Base-by-base conservation (phyloP, 176 grass and related monocot genomes). In the Cenchrus fungigraminus region DNA sequence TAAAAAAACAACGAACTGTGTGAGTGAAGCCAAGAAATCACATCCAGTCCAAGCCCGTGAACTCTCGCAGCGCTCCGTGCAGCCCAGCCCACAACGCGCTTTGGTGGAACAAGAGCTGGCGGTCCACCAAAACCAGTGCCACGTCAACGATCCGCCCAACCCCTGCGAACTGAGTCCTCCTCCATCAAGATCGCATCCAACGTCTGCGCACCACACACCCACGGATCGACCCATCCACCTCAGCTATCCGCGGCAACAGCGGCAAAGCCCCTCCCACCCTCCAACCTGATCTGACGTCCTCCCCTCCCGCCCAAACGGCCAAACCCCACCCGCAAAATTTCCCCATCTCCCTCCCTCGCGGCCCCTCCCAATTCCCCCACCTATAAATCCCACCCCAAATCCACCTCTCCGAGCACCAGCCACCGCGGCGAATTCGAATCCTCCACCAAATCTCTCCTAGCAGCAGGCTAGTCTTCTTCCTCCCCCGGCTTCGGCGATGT, bases 401-500 rank as follows among this genome's bases (percentile, higher is more conserved):
- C 77, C 64, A 1, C 56, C 8, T 0, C 1, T 17, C 13, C 16
- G 3, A 12, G 1, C 68, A 82, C 22, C 74, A 61, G 0, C 3
- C 75, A 22, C 46, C 46, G 3, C 60, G 12, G 12, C 66, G 6
- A 20, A 15, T 14, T 57, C 29, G 25, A 78, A 59, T 34, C 12
- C 17, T 77, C 68, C 13, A 60, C 58, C 12, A n/a, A 25, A 25
- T 31, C 1, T 17, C 37, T 9, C 45, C 71, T 0, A 58, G 20
- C 73, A 31, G 71, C 72, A 55, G 6, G 22, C 10, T 25, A 63
- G 67, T 52, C 4, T 80, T 80, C 44, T 87, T 80, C 32, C 54
- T 91, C 68, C 87, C 91, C 20, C 20, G 66, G 80, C 12, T 17
- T 6, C 78, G 76, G 76, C 83, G 20, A 97, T 97, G 95, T 97